These are phyloP conservation scores for Geotrichum phurueaensis DNA, from an alignment of 1,139 yeast genomes.

Conservation along the genomic window DNA sequence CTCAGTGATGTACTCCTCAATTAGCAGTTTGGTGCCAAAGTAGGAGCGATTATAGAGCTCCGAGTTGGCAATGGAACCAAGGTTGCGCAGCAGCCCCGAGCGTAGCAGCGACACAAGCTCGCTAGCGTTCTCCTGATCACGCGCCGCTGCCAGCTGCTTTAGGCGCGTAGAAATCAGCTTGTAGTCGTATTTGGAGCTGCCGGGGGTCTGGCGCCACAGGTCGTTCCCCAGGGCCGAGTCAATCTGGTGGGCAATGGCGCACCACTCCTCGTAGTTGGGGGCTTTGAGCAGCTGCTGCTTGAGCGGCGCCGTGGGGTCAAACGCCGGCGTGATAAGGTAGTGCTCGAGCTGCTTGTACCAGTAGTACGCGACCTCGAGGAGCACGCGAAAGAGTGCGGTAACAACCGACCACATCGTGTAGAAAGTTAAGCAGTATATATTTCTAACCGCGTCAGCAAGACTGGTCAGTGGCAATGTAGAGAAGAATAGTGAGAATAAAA, in stretches of 20 bases:
- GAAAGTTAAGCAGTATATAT: not conserved
- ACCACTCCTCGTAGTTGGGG: slow-evolving; percentile 33
- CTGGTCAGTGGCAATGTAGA: no score
- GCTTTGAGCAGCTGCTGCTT: slow-evolving; percentile 26
- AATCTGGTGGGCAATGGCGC: slow-evolving; percentile 31
- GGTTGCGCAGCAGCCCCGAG: slow-evolving; percentile 79
- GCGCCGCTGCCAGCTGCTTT: slow-evolving; percentile 55
- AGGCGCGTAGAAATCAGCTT: slow-evolving; percentile 70
- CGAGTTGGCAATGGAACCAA: slow-evolving; percentile 84
- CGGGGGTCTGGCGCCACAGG: slow-evolving; percentile 65
- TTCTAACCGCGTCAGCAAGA: no score
- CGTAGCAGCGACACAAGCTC: slow-evolving; percentile 64
- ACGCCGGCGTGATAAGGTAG: not conserved
- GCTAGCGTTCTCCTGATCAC: slow-evolving; percentile 52
- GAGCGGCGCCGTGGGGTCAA: slow-evolving; percentile 9
- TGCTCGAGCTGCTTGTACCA: not conserved
- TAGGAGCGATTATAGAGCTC: slow-evolving; percentile 74
- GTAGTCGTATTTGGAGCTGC: slow-evolving; percentile 78
- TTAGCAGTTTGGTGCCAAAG: slow-evolving; percentile 79
- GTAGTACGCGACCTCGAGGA: slow-evolving; percentile 2
- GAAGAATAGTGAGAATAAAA: no score
- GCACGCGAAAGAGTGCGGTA: not conserved
- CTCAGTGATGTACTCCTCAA: slow-evolving; percentile 80
- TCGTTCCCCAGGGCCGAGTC: slow-evolving; percentile 36
- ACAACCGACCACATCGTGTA: not conserved